Evolutionary conservation across 2,329 filamentous ascomycete species (phyloP), one percentile per base, ranked within the genome.

Genomic region (Cyphellophora attinorum): DNA sequence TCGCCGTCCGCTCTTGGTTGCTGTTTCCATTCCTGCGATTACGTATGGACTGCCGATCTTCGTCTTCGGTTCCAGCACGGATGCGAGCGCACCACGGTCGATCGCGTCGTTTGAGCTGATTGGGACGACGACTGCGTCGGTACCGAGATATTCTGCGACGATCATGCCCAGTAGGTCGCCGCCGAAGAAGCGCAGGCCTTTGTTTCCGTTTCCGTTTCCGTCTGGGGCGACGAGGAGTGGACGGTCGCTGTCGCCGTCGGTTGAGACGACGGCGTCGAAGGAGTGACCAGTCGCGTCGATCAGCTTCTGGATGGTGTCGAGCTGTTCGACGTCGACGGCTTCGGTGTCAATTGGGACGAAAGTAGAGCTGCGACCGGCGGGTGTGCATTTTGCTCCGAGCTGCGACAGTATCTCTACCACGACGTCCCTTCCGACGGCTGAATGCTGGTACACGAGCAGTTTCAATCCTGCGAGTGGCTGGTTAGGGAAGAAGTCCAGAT

Each of bases 301-400:
- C 14, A 55, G 43, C 11, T 39, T 40, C 30, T 55, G 51, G 15
- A 55, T 32, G 0, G 50, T 52, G 32, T 51, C 42, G n/a, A 56
- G 44, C 27, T 55, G 53, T 10, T 48, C 47, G 28, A 50, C 47
- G 31, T 55, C 53, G 21, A 56, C 55, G 10, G 53, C 53, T 45
- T 56, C 53, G 3, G 53, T 56, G 31, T 56, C 53, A 19, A 55
- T 56, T 1, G 53, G 53, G 2, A 56, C 52, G 29, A 56, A 56
- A 11, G 49, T 55, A 13, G 54, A 49, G 34, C 53, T 56, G 33
- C 53, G 52, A 5, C 53, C 53, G n/a, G 47, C 48, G 13, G 53
- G 36, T 15, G 44, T 47, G 19, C 53, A 53, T 13, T 49, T 37
- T 2, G 53, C 53, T 3, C 52, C 53, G 30, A 56, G 47, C 10